Evolutionary conservation across 2,329 filamentous ascomycete genomes (phyloP).

Genomic region (Fusarium begoniae): DNA sequence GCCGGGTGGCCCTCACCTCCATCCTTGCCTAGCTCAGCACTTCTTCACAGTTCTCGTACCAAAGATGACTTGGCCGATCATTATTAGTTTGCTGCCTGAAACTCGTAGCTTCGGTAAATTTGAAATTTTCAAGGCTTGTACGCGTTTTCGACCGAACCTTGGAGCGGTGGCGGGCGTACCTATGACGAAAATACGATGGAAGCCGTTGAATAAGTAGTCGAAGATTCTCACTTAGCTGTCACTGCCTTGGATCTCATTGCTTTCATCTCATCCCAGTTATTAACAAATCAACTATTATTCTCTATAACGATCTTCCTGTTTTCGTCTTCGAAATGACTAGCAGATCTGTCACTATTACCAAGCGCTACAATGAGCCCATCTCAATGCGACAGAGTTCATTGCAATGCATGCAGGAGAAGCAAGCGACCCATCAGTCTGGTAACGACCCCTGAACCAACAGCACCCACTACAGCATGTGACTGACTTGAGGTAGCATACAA

Average conservation of each 20-base stretch:
- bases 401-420: not conserved
- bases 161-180: not conserved
- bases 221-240: not conserved
- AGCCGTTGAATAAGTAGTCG: conserved; percentile 11
- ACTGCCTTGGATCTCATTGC: not conserved
- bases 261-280: not conserved
- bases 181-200: not conserved
- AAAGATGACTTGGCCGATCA: conserved; percentile 1
- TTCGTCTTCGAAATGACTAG: conserved; percentile 1
- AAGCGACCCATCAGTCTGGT: conserved; percentile 22
- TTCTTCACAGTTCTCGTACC: not conserved
- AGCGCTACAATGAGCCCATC: not conserved
- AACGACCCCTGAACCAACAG: conserved; percentile 15
- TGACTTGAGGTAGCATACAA: conserved; percentile 18
- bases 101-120: conserved; percentile 8
- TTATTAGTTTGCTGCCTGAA: conserved; percentile 4
- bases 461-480: conserved; percentile 3
- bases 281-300: not conserved
- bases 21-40: not conserved
- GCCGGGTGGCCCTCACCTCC: not conserved
- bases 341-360: conserved; percentile 10
- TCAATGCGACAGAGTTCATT: not conserved
- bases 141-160: not conserved
- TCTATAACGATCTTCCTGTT: not conserved
- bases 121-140: not conserved